Base-by-base conservation (phyloP, 2,329 filamentous ascomycete species). In the Xylaria sp. region DNA sequence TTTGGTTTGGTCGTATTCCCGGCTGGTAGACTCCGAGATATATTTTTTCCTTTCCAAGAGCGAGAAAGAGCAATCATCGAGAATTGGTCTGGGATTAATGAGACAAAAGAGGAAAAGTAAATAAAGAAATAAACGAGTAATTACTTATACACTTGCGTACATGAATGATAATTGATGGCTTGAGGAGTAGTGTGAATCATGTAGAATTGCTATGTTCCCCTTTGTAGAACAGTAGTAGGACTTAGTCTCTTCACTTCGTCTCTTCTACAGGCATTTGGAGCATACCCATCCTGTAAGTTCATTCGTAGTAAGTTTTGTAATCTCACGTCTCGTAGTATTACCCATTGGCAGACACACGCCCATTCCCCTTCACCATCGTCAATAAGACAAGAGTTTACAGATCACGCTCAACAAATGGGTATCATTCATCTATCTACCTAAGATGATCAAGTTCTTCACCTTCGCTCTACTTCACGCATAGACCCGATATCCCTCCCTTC, bases 381-480 rank as follows among this genome's bases (percentile, higher is more conserved):
- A 7, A 20, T 23, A 3, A 12, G 13, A 41, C 12, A 37, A 34
- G 23, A 18, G 37, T 20, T 20, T 4, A 32, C 13, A 50, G 20
- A 9, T 65, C 64, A 58, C 57, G 55, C 63, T 71, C 66, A 71
- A 69, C 66, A 71, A 69, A 69, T 77, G 76, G 76, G 75, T 77
- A 77, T 77, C 76, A 76, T 77, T 76, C 73, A 77, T 76, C 74
- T 76, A 77, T 76, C 74, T 76, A 76, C 72, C 63, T 73, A 75
- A 65, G 73, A 74, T 72, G 74, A 73, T 68, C 15, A 68, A 71
- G 62, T 28, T 68, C 46, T 68, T 67, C 54, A 18, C 46, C 58
- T 60, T 39, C 41, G 0, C 12, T 28, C 12, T 28, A 54, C 23
- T 18, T 59, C 57, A 5, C 58, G n/a, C 34, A 46, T n/a, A 51